phyloP scores from a whole-genome alignment of 1,284 basidiomycete genomes.

The Vanrija sp. region DNA sequence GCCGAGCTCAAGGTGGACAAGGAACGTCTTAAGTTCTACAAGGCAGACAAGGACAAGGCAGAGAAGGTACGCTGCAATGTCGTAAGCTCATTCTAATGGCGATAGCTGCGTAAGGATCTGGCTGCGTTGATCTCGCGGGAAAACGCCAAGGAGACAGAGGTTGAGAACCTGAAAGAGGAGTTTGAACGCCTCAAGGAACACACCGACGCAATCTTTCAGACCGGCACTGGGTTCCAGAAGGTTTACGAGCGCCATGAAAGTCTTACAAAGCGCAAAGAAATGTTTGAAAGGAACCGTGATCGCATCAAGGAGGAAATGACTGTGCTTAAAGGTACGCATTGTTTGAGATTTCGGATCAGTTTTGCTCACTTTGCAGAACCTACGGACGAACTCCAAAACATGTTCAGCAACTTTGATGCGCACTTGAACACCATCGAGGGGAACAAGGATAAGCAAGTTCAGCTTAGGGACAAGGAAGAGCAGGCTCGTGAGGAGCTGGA shows the following conservation, averaged over 20 bases:
- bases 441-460: slow-evolving; percentile 36
- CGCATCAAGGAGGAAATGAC: slow-evolving; percentile 58
- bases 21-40: slow-evolving; percentile 75
- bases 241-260: slow-evolving; percentile 70
- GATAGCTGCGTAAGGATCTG: slow-evolving; percentile 37
- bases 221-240: slow-evolving; percentile 77
- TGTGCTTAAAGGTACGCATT: slow-evolving; percentile 62
- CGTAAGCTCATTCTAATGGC: background rate
- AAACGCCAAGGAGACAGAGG: slow-evolving; percentile 66
- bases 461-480: slow-evolving; percentile 36
- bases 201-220: slow-evolving; percentile 79
- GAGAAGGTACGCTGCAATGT: slow-evolving; percentile 55
- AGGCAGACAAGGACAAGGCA: slow-evolving; percentile 78
- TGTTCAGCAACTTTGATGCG: slow-evolving; percentile 67
- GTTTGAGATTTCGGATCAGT: slow-evolving; percentile 2
- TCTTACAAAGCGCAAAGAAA: slow-evolving; percentile 64
- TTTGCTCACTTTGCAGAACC: slow-evolving; percentile 54
- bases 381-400: slow-evolving; percentile 68
- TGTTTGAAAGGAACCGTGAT: slow-evolving; percentile 60
- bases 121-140: slow-evolving; percentile 64
- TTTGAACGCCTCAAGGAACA: slow-evolving; percentile 65
- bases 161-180: slow-evolving; percentile 65
- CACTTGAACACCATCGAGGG: slow-evolving; percentile 34
- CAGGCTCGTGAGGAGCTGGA: slow-evolving; percentile 34
- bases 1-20: slow-evolving; percentile 90